Evolutionary conservation across 345 rosid species (phyloP).

Genomic region (Cardamine resedifolia): DNA sequence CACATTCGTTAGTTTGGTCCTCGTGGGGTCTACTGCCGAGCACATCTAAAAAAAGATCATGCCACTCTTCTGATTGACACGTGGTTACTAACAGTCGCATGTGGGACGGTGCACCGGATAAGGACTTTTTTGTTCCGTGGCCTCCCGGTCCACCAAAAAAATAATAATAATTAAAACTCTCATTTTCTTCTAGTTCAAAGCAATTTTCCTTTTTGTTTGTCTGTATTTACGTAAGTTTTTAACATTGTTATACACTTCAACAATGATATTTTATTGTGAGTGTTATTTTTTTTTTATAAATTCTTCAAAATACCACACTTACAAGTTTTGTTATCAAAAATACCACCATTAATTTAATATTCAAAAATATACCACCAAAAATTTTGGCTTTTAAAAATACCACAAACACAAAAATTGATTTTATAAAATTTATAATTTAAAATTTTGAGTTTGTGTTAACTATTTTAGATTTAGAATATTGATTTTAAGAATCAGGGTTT

Average conservation of each 20-base stretch:
- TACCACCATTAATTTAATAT: no score
- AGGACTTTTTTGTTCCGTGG: constrained; percentile 35
- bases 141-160: background rate
- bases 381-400: no score
- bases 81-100: constrained; percentile 37
- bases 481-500: no score
- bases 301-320: no score
- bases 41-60: background rate
- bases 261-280: background rate
- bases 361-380: no score
- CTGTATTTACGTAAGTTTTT: background rate
- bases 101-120: constrained; percentile 58
- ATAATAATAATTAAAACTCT: no score
- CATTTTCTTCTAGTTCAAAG: background rate
- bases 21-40: constrained; percentile 7
- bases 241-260: background rate
- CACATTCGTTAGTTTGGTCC: constrained; percentile 38
- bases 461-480: no score
- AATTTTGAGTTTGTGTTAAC: no score
- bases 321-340: no score
- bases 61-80: constrained; percentile 32
- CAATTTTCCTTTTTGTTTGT: background rate
- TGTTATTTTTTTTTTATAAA: no score
- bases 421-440: no score
- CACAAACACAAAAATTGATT: no score